A percentile compares a stretch with the other conserved stretches of the same genome.
Conservation (phyloP, 73 alveolate genomes). For the Stentor coeruleus region DNA sequence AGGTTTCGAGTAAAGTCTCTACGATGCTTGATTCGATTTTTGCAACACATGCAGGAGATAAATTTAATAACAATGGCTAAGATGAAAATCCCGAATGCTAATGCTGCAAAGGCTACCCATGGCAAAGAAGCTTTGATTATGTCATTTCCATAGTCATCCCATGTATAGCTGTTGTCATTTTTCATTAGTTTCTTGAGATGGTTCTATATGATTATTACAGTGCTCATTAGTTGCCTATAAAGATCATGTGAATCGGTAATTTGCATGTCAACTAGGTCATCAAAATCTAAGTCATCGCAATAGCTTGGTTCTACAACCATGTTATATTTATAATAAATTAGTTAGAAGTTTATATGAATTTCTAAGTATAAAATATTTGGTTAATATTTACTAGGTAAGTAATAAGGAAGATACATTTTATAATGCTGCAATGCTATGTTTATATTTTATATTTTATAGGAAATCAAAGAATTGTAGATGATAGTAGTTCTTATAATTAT, state of each 20-base stretch:
- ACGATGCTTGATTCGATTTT: background rate
- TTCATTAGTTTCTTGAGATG: conserved; percentile 17
- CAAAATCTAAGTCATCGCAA: background rate
- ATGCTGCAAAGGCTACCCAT: conserved; percentile 10
- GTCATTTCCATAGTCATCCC: conserved; percentile 12
- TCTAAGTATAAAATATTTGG: too few relatives aligned
- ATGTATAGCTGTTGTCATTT: background rate
- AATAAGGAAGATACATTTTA: too few relatives aligned
- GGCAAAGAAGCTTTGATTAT: background rate
- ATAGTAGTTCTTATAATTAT: too few relatives aligned
- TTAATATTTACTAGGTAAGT: too few relatives aligned
- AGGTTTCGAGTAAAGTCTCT: background rate
- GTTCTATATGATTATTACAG: conserved; percentile 1
- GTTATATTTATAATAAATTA: too few relatives aligned
- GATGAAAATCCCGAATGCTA: background rate
- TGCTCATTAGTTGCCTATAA: background rate
- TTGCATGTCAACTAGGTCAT: background rate
- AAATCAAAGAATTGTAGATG: too few relatives aligned
- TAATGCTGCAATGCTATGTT: too few relatives aligned
- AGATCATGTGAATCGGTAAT: background rate
- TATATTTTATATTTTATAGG: too few relatives aligned
- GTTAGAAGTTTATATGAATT: too few relatives aligned
- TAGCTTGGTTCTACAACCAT: background rate
- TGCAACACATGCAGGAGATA: background rate
- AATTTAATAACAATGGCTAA: background rate